phyloP scores from a whole-genome alignment of 257 asterid species.

The Dorcoceras hygrometricum region DNA sequence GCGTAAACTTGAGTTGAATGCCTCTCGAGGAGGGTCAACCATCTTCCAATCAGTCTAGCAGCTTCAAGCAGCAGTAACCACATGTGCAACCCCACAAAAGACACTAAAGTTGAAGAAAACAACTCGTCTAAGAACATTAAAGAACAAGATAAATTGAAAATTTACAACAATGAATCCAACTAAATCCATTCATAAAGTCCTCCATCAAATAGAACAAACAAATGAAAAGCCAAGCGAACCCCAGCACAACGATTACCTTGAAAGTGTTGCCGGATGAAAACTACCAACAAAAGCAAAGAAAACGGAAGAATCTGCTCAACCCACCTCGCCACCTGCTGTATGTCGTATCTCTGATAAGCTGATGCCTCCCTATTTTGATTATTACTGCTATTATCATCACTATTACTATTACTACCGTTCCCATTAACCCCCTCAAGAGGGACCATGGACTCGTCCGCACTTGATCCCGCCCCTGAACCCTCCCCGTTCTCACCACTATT shows the following conservation, averaged over 20 bases:
- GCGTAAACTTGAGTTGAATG: not conserved
- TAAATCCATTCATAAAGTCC: not conserved
- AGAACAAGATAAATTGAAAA: not conserved
- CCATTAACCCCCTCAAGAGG: slow-evolving; percentile 25
- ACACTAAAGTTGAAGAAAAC: not conserved
- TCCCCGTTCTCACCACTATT: slow-evolving; percentile 33
- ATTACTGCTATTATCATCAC: slow-evolving; percentile 5
- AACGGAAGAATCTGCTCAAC: slow-evolving; percentile 76
- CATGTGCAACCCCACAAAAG: not conserved
- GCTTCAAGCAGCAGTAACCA: not conserved
- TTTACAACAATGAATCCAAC: not conserved
- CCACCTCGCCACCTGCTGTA: slow-evolving; percentile 75
- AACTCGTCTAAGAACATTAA: not conserved
- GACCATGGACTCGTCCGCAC: slow-evolving; percentile 27
- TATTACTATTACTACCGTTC: slow-evolving; percentile 14
- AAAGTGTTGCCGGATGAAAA: slow-evolving; percentile 74
- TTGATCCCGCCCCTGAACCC: slow-evolving; percentile 21
- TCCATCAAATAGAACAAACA: slow-evolving; percentile 1
- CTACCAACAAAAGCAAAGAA: slow-evolving; percentile 61
- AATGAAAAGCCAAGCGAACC: not conserved
- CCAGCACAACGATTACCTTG: slow-evolving; percentile 40
- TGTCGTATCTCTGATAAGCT: slow-evolving; percentile 62
- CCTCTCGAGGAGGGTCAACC: not conserved
- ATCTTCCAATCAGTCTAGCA: not conserved
- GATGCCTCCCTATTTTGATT: slow-evolving; percentile 31